These are phyloP conservation scores for Leersia perrieri DNA, from an alignment of 176 grass and related monocot genomes.

Conservation along the genomic window DNA sequence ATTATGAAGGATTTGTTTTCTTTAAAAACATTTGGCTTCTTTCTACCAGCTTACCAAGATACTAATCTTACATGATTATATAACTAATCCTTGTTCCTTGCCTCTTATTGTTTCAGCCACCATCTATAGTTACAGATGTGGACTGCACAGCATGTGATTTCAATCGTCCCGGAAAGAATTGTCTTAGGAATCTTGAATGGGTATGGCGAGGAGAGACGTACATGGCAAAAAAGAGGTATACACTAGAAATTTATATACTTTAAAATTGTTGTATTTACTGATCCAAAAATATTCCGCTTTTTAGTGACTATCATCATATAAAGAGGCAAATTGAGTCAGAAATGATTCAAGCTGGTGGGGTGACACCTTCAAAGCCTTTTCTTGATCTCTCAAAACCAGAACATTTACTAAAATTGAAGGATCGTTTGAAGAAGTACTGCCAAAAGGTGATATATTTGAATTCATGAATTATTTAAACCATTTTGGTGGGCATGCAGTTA, in stretches of 20 bases:
- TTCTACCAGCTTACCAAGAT: neutral
- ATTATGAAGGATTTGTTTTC: conserved; percentile 15
- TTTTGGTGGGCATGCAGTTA: conserved; percentile 15
- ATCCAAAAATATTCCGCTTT: conserved; percentile 29
- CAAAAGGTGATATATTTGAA: conserved; percentile 70
- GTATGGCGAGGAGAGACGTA: conserved; percentile 95
- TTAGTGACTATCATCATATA: conserved; percentile 97
- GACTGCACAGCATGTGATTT: conserved; percentile 98
- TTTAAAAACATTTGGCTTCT: conserved; percentile 4
- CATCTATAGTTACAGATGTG: conserved; percentile 96
- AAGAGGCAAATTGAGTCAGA: conserved; percentile 98
- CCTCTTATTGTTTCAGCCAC: conserved; percentile 56
- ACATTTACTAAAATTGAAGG: conserved; percentile 85
- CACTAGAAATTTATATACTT: conserved; percentile 18
- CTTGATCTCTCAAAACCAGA: conserved; percentile 92
- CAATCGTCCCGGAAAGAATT: conserved; percentile 97
- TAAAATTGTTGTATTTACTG: conserved; percentile 22
- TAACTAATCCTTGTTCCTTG: conserved; percentile 2
- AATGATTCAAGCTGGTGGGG: conserved; percentile 64
- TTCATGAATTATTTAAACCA: neutral
- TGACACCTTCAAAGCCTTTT: conserved; percentile 61
- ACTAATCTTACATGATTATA: conserved; percentile 21
- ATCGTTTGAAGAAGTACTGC: conserved; percentile 94
- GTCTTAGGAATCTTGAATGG: conserved; percentile 94
- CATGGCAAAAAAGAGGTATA: conserved; percentile 86